A percentile compares a stretch with the other conserved stretches of the same genome.
Evolutionary conservation across 2,329 filamentous ascomycete species (phyloP).

Genomic region (Ophiognomonia clavigignenti-juglandacearum): DNA sequence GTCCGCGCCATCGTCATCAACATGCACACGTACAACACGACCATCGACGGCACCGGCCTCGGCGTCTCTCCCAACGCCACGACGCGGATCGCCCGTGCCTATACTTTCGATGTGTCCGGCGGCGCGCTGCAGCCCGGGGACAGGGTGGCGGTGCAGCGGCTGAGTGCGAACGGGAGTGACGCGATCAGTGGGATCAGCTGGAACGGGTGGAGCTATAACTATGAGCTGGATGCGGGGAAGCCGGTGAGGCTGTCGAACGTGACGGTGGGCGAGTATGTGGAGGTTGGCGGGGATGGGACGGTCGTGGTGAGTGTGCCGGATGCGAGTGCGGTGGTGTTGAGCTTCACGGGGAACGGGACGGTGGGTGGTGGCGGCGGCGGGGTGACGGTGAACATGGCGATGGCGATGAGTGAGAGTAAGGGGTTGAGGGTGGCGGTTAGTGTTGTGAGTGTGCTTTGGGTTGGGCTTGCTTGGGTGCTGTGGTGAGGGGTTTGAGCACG

Average conservation of each 20-base stretch:
- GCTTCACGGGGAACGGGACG: constrained; percentile 19
- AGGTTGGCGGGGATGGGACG: constrained; percentile 20
- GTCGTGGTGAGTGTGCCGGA: constrained; percentile 32
- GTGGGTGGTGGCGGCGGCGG: background rate
- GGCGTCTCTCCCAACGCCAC: constrained; percentile 20
- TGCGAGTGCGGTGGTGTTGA: constrained; percentile 36
- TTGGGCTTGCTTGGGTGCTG: no score
- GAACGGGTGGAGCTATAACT: constrained; percentile 58
- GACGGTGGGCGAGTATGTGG: constrained; percentile 38
- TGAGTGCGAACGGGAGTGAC: constrained; percentile 59
- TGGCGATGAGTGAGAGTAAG: no score
- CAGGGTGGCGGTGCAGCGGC: constrained; percentile 31
- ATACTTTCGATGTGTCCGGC: constrained; percentile 35
- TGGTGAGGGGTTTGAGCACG: no score
- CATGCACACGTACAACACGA: constrained; percentile 55
- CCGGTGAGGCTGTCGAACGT: constrained; percentile 52
- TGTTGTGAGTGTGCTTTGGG: no score
- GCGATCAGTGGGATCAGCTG: constrained; percentile 57
- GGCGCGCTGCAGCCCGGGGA: constrained; percentile 28
- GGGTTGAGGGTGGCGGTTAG: no score
- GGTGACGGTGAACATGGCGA: no score
- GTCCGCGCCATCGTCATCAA: constrained; percentile 51
- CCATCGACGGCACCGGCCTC: constrained; percentile 33
- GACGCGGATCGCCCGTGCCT: constrained; percentile 30
- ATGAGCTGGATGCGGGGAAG: constrained; percentile 48